Evolutionary conservation across 2,329 filamentous ascomycete genomes (phyloP), one percentile per base, ranked within the genome.

Genomic region (Didymosphaeria variabile): DNA sequence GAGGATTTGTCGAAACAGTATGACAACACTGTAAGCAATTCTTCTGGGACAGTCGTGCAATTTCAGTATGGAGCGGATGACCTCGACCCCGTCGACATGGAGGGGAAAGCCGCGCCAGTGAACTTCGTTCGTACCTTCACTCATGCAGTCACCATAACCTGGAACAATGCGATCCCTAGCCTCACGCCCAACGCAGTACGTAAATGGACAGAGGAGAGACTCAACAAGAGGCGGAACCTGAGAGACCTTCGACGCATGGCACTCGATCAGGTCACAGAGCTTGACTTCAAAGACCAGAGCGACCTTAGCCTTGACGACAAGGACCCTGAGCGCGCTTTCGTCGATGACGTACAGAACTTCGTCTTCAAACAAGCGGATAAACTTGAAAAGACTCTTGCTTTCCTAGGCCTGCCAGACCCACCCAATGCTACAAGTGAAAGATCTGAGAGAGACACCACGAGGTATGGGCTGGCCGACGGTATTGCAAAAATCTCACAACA

Each of bases 21-120:
- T 72, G 95, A 99, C 72, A 88, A 96, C 71, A 99, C 95, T 0
- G 94, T 99, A 0, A 88, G 95, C 59, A 98, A 94, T 31, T 97
- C 94, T 0, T 90, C 90, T 1, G 91, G 91, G 8, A 90, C 89
- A 34, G 91, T 99, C 62, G 93, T 99, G 2, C 95, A 99, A 76
- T 98, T 99, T 81, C 93, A 97, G 74, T 99, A 97, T 71, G 95
- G 95, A 76, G 95, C 95, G 34, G 95, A 99, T 73, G 94, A 94
- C 65, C 84, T 99, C 34, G 95, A 99, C 77, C 95, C 95, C 1
- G 91, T 97, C 21, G 94, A 98, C 74, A 99, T 99, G 94, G 95
- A 99, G 78, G 95, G 93, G 46, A 90, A 91, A 64, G 94, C 93
- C 8, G 92, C 92, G 70, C 95, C 95, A 5, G 95, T 99, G 54